phyloP scores from a whole-genome alignment of 2,329 filamentous ascomycete genomes.

The Aspergillus flavus region DNA sequence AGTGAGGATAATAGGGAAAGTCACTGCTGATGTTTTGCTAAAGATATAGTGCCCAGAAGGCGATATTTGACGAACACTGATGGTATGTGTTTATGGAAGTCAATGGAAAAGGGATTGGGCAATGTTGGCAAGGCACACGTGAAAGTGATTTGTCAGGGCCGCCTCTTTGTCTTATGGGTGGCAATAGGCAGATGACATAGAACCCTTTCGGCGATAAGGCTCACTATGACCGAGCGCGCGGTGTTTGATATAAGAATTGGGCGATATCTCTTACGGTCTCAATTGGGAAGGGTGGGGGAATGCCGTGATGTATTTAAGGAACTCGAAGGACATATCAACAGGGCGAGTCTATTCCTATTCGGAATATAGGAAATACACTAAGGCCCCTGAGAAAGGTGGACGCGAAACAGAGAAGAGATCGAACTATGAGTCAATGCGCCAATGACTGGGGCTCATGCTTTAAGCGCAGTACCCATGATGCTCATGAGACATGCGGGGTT shows the following conservation, averaged over 20 bases:
- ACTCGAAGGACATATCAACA: neutral
- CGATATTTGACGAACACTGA: constrained; percentile 9
- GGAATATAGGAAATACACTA: constrained; percentile 1
- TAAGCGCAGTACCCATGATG: constrained; percentile 18
- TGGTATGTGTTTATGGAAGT: constrained; percentile 25
- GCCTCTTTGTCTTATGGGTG: constrained; percentile 26
- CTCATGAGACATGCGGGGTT: constrained; percentile 29
- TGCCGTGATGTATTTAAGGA: constrained; percentile 1
- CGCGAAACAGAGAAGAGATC: constrained; percentile 7
- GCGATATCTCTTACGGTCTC: neutral
- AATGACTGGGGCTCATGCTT: constrained; percentile 20
- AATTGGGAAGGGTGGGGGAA: neutral
- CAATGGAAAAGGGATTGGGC: constrained; percentile 22
- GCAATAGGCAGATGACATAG: constrained; percentile 24
- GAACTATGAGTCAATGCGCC: constrained; percentile 29
- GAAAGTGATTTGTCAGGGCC: constrained; percentile 30
- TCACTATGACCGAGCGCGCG: constrained; percentile 14
- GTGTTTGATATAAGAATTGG: neutral
- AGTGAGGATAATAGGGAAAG: neutral
- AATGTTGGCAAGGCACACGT: constrained; percentile 25
- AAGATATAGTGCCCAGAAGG: constrained; percentile 2
- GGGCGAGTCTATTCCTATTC: neutral
- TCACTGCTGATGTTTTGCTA: neutral
- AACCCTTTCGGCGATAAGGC: constrained; percentile 24
- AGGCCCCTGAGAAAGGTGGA: neutral